Conservation (phyloP, 2,329 filamentous ascomycete genomes). For the Rhexocercosporidium sp. region DNA sequence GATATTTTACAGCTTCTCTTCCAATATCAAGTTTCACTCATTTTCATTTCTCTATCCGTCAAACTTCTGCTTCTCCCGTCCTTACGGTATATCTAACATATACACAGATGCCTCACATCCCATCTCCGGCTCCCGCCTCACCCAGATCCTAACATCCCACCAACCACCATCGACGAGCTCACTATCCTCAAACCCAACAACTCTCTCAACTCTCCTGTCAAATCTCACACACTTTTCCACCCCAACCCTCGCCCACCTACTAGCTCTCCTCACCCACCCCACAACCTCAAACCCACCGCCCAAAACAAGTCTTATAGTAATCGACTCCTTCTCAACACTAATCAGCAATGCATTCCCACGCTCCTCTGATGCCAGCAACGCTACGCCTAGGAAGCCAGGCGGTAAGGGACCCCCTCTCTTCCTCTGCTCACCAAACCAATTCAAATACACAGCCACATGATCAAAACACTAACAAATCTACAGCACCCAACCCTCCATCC, state of each 20-base stretch:
- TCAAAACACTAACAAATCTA: not conserved
- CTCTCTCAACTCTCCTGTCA: constrained; percentile 42
- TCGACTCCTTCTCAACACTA: constrained; percentile 79
- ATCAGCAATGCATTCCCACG: constrained; percentile 80
- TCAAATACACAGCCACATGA: not conserved
- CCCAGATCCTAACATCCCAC: constrained; percentile 47
- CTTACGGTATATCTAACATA: constrained; percentile 11
- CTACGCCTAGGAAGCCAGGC: constrained; percentile 32
- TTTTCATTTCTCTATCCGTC: not conserved
- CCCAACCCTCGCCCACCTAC: constrained; percentile 65
- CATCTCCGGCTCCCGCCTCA: constrained; percentile 54
- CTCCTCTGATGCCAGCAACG: constrained; percentile 46
- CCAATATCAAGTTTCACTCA: not conserved
- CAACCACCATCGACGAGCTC: constrained; percentile 17
- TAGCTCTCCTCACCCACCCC: constrained; percentile 76
- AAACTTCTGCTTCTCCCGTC: not conserved
- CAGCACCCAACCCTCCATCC: constrained; percentile 40
- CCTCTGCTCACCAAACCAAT: not conserved
- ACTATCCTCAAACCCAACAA: constrained; percentile 15
- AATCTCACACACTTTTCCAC: constrained; percentile 70
- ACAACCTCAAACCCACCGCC: constrained; percentile 65
- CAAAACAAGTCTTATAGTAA: constrained; percentile 70
- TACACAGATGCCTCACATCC: constrained; percentile 41
- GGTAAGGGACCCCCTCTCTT: constrained; percentile 29
- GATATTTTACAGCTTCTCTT: not conserved